These are phyloP conservation scores for Cladophialophora psammophila DNA, from an alignment of 2,329 filamentous ascomycete species.

Conservation along the genomic window DNA sequence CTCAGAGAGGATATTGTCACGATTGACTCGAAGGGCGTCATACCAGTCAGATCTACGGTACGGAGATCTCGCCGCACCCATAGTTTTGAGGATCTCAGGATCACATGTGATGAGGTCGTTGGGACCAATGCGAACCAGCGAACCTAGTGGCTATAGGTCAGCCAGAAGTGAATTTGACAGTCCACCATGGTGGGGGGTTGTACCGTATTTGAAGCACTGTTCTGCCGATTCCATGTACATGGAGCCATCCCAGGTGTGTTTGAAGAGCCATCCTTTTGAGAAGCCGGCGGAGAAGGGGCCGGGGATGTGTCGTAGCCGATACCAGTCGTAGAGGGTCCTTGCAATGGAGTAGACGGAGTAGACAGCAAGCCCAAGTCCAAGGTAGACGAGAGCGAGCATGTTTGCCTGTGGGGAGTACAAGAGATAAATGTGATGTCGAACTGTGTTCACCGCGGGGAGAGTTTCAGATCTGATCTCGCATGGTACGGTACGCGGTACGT, in stretches of 20 bases:
- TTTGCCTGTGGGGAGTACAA: conserved; percentile 23
- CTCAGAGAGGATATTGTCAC: conserved; percentile 31
- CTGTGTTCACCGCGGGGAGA: conserved; percentile 21
- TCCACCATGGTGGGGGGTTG: neutral
- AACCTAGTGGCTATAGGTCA: conserved; percentile 31
- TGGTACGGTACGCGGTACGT: conserved; percentile 7
- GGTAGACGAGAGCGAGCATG: conserved; percentile 21
- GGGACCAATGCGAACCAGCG: conserved; percentile 31
- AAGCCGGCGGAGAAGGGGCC: conserved; percentile 27
- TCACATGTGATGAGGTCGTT: conserved; percentile 31
- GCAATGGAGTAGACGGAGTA: conserved; percentile 14
- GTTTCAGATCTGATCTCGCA: conserved; percentile 27
- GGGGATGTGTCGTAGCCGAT: conserved; percentile 30
- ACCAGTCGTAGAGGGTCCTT: conserved; percentile 25
- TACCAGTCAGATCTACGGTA: conserved; percentile 32
- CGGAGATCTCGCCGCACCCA: conserved; percentile 24
- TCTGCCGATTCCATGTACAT: conserved; percentile 28
- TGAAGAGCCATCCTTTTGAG: conserved; percentile 32
- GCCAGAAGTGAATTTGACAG: neutral
- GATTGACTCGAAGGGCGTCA: conserved; percentile 31
- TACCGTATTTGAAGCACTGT: conserved; percentile 31
- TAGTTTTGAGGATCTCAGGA: conserved; percentile 26
- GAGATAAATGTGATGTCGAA: conserved; percentile 18
- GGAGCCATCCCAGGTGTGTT: conserved; percentile 28
- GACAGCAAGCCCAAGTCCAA: conserved; percentile 10